Evolutionary conservation across 179 eudicot species (phyloP), one percentile per base, ranked within the genome.

Genomic region (Beta corolliflora): DNA sequence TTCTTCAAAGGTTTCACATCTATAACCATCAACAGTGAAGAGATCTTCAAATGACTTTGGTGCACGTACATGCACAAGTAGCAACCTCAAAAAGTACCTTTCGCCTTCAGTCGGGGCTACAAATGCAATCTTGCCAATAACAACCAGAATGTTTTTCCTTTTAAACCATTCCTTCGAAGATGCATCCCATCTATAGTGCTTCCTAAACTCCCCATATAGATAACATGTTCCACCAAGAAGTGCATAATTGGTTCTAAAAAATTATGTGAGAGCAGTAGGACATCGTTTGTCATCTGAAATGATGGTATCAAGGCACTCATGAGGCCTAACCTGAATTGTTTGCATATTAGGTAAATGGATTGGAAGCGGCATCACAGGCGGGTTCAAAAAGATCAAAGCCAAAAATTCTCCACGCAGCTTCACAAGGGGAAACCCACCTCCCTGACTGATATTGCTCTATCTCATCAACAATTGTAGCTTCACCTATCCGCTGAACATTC

Each of bases 31-130:
- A 7, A 80, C 77, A 0, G 46, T 85, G 0, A 66, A 58, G 4
- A 83, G 25, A 36, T 81, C 71, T 3, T 71, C 73, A 73, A 82
- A 84, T 0, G 86, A 87, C 2, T 60, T 72, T 2, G 90, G 86
- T 0, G 84, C 77, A 0, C 65, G 12, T 0, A 88, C 79, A 58
- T 82, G 54, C 1, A 63, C n/a, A 0, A 85, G 18, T 41, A 83
- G 21, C 9, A 81, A 0, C 13, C 88, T 46, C 13, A 85, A 16
- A 21, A 65, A 83, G 7, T 78, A 85, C 3, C 81, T 23, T 21
- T 88, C 81, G 0, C 82, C 82, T 31, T 81, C 80, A 1, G 41
- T 2, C 0, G 85, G 84, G 12, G 77, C 67, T 0, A 72, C 87
- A 15, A 56, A 64, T 1, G 58, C 68, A 0, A 88, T 29, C 0